These are phyloP conservation scores for Hygrophoropsis aurantiaca DNA, from an alignment of 768 basidiomycete genomes.

Conservation along the genomic window DNA sequence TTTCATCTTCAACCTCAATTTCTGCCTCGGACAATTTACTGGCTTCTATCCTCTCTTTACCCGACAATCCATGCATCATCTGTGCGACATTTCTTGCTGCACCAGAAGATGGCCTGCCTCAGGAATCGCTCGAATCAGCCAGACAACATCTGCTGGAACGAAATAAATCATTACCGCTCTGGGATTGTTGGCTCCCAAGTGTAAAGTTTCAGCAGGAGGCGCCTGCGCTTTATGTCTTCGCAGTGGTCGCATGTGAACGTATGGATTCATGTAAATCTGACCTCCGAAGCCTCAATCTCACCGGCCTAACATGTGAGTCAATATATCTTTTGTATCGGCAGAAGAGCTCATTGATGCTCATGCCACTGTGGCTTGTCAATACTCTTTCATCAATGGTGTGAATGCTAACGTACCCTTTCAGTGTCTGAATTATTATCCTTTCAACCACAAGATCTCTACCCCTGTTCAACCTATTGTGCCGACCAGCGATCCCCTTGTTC, in stretches of 20 bases:
- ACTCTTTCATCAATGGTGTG: slow-evolving; percentile 1
- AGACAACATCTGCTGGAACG: slow-evolving; percentile 47
- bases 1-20: slow-evolving; percentile 16
- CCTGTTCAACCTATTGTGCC: slow-evolving; percentile 51
- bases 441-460: slow-evolving; percentile 48
- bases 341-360: neutral
- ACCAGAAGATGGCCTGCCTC: slow-evolving; percentile 19
- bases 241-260: slow-evolving; percentile 38
- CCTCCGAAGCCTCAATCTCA: slow-evolving; percentile 42
- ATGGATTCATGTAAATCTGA: slow-evolving; percentile 28
- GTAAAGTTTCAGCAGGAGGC: slow-evolving; percentile 45
- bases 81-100: slow-evolving; percentile 45
- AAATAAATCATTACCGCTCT: slow-evolving; percentile 37
- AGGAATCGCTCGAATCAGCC: slow-evolving; percentile 54
- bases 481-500: slow-evolving; percentile 37
- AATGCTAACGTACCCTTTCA: slow-evolving; percentile 24
- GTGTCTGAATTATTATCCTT: slow-evolving; percentile 46
- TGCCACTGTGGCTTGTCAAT: slow-evolving; percentile 7
- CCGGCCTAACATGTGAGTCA: slow-evolving; percentile 53
- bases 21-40: slow-evolving; percentile 42
- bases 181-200: slow-evolving; percentile 52
- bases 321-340: neutral
- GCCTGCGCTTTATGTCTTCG: slow-evolving; percentile 60
- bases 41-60: slow-evolving; percentile 47
- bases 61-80: slow-evolving; percentile 40